A percentile compares a stretch with the other conserved stretches of the same genome.
Conservation (phyloP, 1,139 yeast species). For the Pichia sp. region DNA sequence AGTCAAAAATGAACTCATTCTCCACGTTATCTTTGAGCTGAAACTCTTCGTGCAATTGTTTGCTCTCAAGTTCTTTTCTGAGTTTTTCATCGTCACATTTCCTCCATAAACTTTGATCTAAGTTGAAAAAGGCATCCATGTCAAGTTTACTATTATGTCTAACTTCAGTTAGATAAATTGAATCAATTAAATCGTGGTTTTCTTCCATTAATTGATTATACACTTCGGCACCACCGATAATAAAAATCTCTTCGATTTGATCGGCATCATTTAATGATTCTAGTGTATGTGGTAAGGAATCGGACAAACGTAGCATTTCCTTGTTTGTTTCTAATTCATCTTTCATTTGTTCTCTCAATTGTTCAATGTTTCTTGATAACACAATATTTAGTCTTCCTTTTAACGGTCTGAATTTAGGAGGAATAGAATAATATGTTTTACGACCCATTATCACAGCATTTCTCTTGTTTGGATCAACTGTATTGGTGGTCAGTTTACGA, state of each 20-base stretch:
- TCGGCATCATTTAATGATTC: constrained; percentile 21
- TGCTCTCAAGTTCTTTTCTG: constrained; percentile 14
- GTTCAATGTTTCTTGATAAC: constrained; percentile 46
- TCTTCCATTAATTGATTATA: constrained; percentile 45
- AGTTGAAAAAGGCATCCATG: constrained; percentile 60
- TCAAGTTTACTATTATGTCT: constrained; percentile 37
- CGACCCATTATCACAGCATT: constrained; percentile 96
- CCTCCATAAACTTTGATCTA: constrained; percentile 27
- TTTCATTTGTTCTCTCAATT: constrained; percentile 15
- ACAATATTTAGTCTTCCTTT: constrained; percentile 71
- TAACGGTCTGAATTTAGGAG: constrained; percentile 75
- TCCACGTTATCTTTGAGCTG: constrained; percentile 35
- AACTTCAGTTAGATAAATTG: constrained; percentile 73
- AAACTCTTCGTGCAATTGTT: constrained; percentile 24
- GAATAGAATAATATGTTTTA: constrained; percentile 94
- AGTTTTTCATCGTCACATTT: constrained; percentile 12
- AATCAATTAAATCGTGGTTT: constrained; percentile 39
- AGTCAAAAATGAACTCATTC: constrained; percentile 43
- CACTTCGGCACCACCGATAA: constrained; percentile 92
- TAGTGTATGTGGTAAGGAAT: constrained; percentile 44
- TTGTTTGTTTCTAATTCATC: constrained; percentile 24
- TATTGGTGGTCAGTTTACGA: constrained; percentile 57
- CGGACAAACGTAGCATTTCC: constrained; percentile 35
- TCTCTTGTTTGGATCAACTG: constrained; percentile 31
- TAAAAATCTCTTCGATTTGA: constrained; percentile 52